phyloP scores from a whole-genome alignment of 2,329 filamentous ascomycete species.

The Simplicillium sp. region DNA sequence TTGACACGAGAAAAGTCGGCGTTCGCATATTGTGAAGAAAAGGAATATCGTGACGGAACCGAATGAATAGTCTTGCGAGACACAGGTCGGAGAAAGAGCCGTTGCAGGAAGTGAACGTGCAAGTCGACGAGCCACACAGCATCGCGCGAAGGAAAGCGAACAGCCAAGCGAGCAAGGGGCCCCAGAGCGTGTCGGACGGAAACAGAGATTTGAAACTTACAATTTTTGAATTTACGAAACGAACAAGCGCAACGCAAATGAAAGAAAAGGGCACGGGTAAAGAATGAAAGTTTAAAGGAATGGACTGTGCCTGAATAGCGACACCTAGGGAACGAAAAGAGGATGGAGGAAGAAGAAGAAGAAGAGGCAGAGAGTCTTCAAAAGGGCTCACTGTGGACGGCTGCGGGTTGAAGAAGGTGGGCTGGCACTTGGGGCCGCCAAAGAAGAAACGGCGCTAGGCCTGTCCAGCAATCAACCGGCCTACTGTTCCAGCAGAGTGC shows the following conservation, averaged over 20 bases:
- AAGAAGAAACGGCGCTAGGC: no score
- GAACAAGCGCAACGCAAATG: conserved; percentile 1
- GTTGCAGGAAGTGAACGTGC: conserved; percentile 1
- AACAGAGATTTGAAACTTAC: background rate
- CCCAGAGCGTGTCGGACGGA: background rate
- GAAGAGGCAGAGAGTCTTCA: background rate
- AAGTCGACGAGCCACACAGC: background rate
- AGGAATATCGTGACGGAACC: conserved; percentile 2
- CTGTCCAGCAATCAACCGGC: no score
- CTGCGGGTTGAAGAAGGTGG: background rate
- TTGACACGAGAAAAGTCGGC: conserved; percentile 2
- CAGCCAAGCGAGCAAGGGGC: no score
- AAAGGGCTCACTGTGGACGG: conserved; percentile 1
- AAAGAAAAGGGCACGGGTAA: conserved; percentile 7
- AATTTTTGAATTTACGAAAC: conserved; percentile 1
- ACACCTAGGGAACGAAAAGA: conserved; percentile 7
- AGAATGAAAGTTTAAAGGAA: conserved; percentile 8
- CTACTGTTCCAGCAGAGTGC: no score
- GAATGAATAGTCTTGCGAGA: conserved; percentile 1
- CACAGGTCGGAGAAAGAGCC: conserved; percentile 1
- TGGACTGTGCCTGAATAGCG: conserved; percentile 7
- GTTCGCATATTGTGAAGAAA: conserved; percentile 6
- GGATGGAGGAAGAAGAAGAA: conserved; percentile 4
- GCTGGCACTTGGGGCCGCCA: background rate
- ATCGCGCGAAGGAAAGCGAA: no score